Percentiles rank a stretch among this genome's conserved stretches.
Evolutionary conservation across 1,139 yeast species (phyloP).

Genomic region (Pneumocystis oryctolagi): DNA sequence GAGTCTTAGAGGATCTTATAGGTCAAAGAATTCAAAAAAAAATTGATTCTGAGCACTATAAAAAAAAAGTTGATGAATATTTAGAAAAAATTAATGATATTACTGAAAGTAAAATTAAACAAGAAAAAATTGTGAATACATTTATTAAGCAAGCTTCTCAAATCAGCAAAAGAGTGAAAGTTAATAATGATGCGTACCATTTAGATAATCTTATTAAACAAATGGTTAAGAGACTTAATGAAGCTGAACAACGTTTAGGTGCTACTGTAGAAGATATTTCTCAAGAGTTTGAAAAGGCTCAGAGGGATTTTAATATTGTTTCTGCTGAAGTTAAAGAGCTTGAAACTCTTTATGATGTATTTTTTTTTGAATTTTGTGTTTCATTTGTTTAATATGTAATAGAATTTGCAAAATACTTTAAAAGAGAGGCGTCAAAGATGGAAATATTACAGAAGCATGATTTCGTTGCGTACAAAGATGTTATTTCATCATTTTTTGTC

Average conservation of each 20-base stretch:
- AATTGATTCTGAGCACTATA: slow-evolving; percentile 4
- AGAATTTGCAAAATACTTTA: slow-evolving; percentile 13
- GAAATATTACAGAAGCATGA: slow-evolving; percentile 11
- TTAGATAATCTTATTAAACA: slow-evolving; percentile 4
- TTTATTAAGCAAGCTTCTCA: neutral
- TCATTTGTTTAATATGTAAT: neutral
- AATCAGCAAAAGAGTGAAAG: neutral
- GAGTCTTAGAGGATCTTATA: neutral
- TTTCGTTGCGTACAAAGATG: slow-evolving; percentile 17
- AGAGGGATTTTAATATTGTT: slow-evolving; percentile 5
- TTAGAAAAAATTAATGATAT: slow-evolving; percentile 5
- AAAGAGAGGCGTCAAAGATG: slow-evolving; percentile 14
- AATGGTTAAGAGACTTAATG: slow-evolving; percentile 4
- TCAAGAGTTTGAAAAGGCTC: slow-evolving; percentile 2
- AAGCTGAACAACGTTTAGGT: slow-evolving; percentile 7
- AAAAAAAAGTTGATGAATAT: slow-evolving; percentile 4
- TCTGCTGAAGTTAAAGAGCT: slow-evolving; percentile 9
- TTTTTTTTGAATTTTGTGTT: neutral
- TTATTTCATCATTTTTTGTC: slow-evolving; percentile 20
- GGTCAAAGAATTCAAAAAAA: neutral
- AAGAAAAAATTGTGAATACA: neutral
- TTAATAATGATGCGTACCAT: neutral
- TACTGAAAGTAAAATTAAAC: slow-evolving; percentile 4
- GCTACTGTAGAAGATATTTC: slow-evolving; percentile 10
- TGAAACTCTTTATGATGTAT: slow-evolving; percentile 5